Conservation (phyloP, 2,329 filamentous ascomycete genomes). For the Fusarium nisikadoi region DNA sequence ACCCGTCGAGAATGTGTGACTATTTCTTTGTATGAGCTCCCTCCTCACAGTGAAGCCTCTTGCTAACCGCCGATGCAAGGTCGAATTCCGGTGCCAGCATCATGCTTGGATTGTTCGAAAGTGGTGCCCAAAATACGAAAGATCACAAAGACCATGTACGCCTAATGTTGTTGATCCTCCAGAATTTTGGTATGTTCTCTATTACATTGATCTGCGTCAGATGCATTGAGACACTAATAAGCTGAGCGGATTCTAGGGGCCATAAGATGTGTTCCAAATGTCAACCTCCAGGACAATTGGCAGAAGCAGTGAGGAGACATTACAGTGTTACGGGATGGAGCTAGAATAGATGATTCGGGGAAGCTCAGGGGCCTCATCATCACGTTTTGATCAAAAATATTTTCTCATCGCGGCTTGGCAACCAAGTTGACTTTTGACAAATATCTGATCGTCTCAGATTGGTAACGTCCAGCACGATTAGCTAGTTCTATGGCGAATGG, state of each 20-base stretch:
- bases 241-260: constrained; percentile 17
- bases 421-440: neutral
- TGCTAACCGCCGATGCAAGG: constrained; percentile 19
- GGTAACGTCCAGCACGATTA: neutral
- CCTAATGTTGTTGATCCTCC: constrained; percentile 40
- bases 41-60: neutral
- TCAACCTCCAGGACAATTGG: constrained; percentile 35
- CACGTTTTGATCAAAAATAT: neutral
- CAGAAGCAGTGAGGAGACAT: constrained; percentile 31
- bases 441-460: neutral
- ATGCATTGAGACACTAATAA: neutral
- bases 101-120: constrained; percentile 41
- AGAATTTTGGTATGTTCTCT: constrained; percentile 37
- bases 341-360: neutral
- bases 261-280: constrained; percentile 36
- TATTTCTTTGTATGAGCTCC: constrained; percentile 38
- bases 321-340: constrained; percentile 20
- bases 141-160: constrained; percentile 36
- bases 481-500: neutral
- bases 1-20: constrained; percentile 34
- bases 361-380: neutral
- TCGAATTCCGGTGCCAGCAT: constrained; percentile 41
- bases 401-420: neutral
- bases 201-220: neutral
- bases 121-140: constrained; percentile 40